Evolutionary conservation across 345 rosid genomes (phyloP).

Genomic region (Eucalyptus paniculata): DNA sequence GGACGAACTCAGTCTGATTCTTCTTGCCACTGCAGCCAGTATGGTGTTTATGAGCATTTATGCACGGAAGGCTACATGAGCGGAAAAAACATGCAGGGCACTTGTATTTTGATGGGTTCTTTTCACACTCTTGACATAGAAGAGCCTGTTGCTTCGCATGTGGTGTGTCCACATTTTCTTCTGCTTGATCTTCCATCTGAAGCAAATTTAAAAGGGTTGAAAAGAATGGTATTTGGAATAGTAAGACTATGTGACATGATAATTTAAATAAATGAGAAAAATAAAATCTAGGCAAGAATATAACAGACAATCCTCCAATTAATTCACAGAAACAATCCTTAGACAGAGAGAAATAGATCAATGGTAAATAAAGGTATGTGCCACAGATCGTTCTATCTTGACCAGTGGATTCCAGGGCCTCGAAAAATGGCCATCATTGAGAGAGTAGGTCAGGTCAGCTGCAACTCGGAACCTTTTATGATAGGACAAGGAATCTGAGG

Average conservation of each 20-base stretch:
- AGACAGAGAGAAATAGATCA: not conserved
- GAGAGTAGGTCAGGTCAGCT: not conserved
- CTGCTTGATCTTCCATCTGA: constrained; percentile 2
- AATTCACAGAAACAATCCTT: not conserved
- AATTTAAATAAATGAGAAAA: not conserved
- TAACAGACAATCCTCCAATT: not conserved
- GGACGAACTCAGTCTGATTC: constrained; percentile 35
- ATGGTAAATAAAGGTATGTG: not conserved
- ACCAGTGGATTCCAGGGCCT: not conserved
- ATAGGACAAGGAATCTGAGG: not conserved
- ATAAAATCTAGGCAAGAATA: not conserved
- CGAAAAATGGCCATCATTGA: not conserved
- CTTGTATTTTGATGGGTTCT: constrained; percentile 48
- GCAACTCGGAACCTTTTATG: not conserved
- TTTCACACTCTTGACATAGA: constrained; percentile 56
- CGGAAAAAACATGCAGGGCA: constrained; percentile 83
- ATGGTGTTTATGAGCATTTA: constrained; percentile 76
- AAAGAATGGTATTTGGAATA: not conserved
- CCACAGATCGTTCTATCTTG: not conserved
- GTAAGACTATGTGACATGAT: not conserved
- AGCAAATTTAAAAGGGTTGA: not conserved
- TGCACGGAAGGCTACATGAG: constrained; percentile 70
- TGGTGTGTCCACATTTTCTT: not conserved
- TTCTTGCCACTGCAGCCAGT: constrained; percentile 69
- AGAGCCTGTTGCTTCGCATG: not conserved